Percentiles rank a stretch among this genome's conserved stretches.
Conservation (phyloP, 148 eudicot species). For the Chenopodium berlandieri region DNA sequence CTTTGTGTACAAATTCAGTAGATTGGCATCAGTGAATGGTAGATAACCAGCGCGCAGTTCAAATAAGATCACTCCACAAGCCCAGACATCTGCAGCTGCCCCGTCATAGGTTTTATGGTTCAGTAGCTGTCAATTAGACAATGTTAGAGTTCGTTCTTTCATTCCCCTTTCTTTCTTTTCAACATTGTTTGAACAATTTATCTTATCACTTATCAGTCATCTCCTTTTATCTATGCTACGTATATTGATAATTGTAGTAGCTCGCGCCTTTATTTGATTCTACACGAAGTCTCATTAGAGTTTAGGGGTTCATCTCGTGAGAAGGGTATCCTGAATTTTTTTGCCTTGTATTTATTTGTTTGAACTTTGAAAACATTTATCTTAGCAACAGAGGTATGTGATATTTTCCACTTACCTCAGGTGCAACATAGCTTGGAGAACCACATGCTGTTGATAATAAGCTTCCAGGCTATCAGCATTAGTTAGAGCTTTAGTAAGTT, state of each 20-base stretch:
- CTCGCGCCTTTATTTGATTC: too few species aligned
- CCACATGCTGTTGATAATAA: constrained; percentile 49
- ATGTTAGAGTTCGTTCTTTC: not conserved
- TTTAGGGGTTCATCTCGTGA: too few species aligned
- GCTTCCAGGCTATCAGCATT: constrained; percentile 33
- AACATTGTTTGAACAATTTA: too few species aligned
- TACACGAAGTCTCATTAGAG: too few species aligned
- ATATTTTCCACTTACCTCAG: constrained; percentile 37
- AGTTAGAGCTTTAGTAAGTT: not conserved
- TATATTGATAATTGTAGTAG: too few species aligned
- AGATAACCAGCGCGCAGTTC: constrained; percentile 56
- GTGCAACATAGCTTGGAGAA: constrained; percentile 49
- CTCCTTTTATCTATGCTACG: not conserved
- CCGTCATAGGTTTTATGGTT: constrained; percentile 52
- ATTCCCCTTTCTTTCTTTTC: too few species aligned
- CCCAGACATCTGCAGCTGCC: constrained; percentile 65
- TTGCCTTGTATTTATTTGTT: not conserved
- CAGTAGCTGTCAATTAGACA: constrained; percentile 38
- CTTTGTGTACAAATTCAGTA: constrained; percentile 49
- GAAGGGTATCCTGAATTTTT: too few species aligned
- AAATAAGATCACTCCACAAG: constrained; percentile 64
- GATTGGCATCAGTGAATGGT: constrained; percentile 50
- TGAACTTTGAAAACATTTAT: too few species aligned
- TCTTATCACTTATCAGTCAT: not conserved
- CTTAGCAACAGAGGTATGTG: not conserved